Base-by-base conservation (phyloP, 1,284 basidiomycete species). In the Meripilus lineatus region DNA sequence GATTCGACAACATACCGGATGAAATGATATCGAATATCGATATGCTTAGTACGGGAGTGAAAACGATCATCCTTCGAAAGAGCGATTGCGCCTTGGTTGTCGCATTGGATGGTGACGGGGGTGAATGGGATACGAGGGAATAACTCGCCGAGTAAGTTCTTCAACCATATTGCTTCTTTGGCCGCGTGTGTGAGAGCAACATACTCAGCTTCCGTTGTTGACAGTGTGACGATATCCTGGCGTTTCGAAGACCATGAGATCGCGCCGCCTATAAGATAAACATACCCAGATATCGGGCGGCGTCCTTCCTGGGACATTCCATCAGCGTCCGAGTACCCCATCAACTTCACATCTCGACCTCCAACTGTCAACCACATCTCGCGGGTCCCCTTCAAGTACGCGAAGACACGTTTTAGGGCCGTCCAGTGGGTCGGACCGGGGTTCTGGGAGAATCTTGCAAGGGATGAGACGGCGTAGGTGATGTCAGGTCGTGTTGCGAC, bases 311-410 rank as follows among this genome's bases (percentile, higher is more conserved):
- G 30, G 10, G 32, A 7, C 3, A 58, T 58, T 8, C 58, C 70
- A 54, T 70, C 66, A 0, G 70, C 59, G 49, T 77, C 71, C 1
- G 63, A 60, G 47, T 58, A 74, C 0, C 62, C 70, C 5, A 56
- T 17, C 0, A 74, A 51, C 5, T 45, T 38, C 2, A 32, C 38
- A 4, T 45, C 30, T 2, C 18, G 32, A 2, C 61, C 60, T 3
- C 62, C 58, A 3, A 66, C 58, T 5, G 42, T 41, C 2, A 74
- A 58, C 14, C 50, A 50, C 3, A 65, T 44, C 13, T 58, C 38
- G 4, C 50, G 30, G 0, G 71, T 71, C 5, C 65, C 63, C 18
- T 62, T 58, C 0, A 75, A 58, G 48, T 76, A 75, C 0, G 58
- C 55, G 1, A 73, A 54, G 3, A 72, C 55, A 3, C 58, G 57